These are phyloP conservation scores for Atkinsonella hypoxylon DNA, from an alignment of 2,329 filamentous ascomycete species.

Conservation along the genomic window DNA sequence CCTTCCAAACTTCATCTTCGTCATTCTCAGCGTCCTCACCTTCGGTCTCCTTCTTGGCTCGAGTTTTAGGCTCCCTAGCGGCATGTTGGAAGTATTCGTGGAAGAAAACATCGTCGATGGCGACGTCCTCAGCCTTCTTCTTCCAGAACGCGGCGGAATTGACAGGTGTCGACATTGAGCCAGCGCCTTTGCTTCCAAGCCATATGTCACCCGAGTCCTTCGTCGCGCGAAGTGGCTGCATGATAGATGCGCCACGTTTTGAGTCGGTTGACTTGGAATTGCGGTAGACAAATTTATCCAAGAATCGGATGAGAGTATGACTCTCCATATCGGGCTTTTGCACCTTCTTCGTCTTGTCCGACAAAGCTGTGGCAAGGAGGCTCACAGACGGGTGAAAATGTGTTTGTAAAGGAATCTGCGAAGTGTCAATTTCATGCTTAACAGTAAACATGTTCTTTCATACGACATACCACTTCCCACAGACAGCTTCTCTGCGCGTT, in stretches of 20 bases:
- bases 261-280: slow-evolving; percentile 65
- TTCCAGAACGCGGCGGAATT: slow-evolving; percentile 89
- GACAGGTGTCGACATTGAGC: slow-evolving; percentile 34
- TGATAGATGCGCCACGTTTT: slow-evolving; percentile 76
- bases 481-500: slow-evolving; percentile 88
- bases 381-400: slow-evolving; percentile 93
- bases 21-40: slow-evolving; percentile 39
- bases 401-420: slow-evolving; percentile 26
- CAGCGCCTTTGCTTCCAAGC: slow-evolving; percentile 38
- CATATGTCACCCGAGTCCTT: slow-evolving; percentile 43
- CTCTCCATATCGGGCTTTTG: slow-evolving; percentile 83
- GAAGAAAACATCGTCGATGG: slow-evolving; percentile 93
- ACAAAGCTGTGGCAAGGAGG: slow-evolving; percentile 63
- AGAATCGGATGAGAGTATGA: slow-evolving; percentile 86
- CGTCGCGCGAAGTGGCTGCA: slow-evolving; percentile 67
- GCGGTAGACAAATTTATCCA: slow-evolving; percentile 97
- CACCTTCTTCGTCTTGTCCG: slow-evolving; percentile 58
- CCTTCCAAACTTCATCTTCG: slow-evolving; percentile 85
- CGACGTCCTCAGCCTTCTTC: slow-evolving; percentile 76
- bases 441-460: neutral
- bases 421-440: neutral
- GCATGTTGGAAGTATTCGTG: slow-evolving; percentile 85
- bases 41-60: slow-evolving; percentile 43
- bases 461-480: slow-evolving; percentile 66
- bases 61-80: slow-evolving; percentile 44